These are phyloP conservation scores for Heterobasidion irregulare DNA, from an alignment of 1,284 basidiomycete species.

Conservation along the genomic window DNA sequence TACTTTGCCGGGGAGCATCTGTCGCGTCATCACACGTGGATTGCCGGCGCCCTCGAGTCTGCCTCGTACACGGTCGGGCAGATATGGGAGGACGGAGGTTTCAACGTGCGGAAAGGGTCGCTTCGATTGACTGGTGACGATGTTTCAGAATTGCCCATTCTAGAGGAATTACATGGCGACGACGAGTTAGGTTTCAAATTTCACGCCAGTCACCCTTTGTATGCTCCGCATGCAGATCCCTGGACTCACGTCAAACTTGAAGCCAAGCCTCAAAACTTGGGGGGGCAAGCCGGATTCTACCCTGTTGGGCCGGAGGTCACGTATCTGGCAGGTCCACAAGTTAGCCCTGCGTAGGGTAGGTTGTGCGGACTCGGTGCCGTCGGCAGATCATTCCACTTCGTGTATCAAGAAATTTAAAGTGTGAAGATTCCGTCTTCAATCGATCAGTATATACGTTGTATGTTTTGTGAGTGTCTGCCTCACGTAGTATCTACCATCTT, in stretches of 20 bases:
- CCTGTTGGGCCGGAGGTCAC: background rate
- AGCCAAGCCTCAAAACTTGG: background rate
- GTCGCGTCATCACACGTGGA: conserved; percentile 3
- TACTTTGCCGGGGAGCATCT: conserved; percentile 6
- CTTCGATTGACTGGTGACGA: too few relatives aligned
- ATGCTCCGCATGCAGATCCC: too few relatives aligned
- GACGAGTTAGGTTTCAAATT: background rate
- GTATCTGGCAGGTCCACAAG: background rate
- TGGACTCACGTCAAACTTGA: too few relatives aligned
- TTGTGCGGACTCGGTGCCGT: too few relatives aligned
- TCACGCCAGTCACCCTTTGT: too few relatives aligned
- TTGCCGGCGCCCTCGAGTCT: conserved; percentile 1
- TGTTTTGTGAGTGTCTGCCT: too few relatives aligned
- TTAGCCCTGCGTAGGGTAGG: background rate
- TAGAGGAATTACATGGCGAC: background rate
- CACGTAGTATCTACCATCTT: too few relatives aligned
- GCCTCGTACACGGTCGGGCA: background rate
- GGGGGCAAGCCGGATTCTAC: background rate
- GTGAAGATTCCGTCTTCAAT: too few relatives aligned
- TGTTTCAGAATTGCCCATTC: background rate
- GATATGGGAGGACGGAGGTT: background rate
- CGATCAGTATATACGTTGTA: too few relatives aligned
- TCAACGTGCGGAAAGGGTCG: too few relatives aligned
- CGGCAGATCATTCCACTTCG: too few relatives aligned
- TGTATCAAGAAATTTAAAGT: too few relatives aligned